Conservation (phyloP, 768 basidiomycete genomes). For the Brasilioporus rufonigricans region DNA sequence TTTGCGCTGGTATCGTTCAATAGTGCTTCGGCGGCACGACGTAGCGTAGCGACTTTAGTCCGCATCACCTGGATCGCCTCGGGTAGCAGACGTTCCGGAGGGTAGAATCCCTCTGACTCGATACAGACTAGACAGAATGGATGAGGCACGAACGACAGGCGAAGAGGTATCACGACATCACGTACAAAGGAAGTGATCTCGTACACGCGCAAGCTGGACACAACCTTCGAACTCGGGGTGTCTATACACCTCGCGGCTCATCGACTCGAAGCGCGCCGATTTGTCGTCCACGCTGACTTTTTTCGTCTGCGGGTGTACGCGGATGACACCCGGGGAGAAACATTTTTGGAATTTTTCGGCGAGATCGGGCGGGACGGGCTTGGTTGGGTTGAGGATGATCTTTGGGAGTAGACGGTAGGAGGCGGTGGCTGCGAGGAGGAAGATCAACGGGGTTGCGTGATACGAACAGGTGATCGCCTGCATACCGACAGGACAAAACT, state of each 20-base stretch:
- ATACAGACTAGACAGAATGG: constrained; percentile 61
- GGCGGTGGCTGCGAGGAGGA: constrained; percentile 70
- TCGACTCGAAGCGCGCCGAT: constrained; percentile 78
- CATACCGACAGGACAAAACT: constrained; percentile 92
- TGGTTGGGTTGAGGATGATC: constrained; percentile 64
- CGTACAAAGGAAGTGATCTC: constrained; percentile 93
- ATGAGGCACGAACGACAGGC: neutral
- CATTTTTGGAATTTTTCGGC: constrained; percentile 82
- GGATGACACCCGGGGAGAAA: constrained; percentile 83
- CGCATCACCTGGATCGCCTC: constrained; percentile 83
- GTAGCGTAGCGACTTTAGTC: constrained; percentile 64
- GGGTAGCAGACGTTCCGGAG: constrained; percentile 76
- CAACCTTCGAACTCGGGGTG: constrained; percentile 86
- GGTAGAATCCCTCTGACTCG: constrained; percentile 88
- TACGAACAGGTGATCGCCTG: neutral
- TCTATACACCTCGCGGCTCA: constrained; percentile 88
- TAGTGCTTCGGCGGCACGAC: constrained; percentile 57
- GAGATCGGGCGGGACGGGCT: constrained; percentile 74
- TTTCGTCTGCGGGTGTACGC: constrained; percentile 55
- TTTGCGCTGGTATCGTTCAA: constrained; percentile 41
- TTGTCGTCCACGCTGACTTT: constrained; percentile 59
- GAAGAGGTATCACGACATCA: constrained; percentile 8
- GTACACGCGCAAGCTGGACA: constrained; percentile 79
- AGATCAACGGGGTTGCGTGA: neutral
- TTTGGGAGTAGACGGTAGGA: constrained; percentile 91